Evolutionary conservation across 345 rosid genomes (phyloP).

Genomic region (Crucihimalaya himalaica): DNA sequence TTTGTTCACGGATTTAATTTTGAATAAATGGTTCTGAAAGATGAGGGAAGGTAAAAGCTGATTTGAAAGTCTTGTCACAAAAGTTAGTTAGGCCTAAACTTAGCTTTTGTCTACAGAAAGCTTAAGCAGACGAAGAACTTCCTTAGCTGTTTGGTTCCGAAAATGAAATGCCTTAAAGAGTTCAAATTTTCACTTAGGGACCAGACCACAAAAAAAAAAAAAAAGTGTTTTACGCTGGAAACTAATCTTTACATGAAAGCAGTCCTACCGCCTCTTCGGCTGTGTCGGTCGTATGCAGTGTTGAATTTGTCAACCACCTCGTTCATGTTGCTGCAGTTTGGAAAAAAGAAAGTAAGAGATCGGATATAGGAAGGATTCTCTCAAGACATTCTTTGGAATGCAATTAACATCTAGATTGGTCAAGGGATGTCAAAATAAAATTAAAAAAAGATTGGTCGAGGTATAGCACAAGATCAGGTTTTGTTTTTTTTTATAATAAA

Average conservation of each 20-base stretch:
- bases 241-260: constrained; percentile 56
- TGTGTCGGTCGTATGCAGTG: constrained; percentile 80
- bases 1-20: constrained; percentile 5
- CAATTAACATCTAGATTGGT: background rate
- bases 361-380: background rate
- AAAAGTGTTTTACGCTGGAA: constrained; percentile 16
- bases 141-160: constrained; percentile 22
- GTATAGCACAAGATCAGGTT: background rate
- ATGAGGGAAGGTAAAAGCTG: background rate
- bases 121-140: background rate
- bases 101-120: constrained; percentile 18
- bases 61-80: background rate
- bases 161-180: constrained; percentile 1
- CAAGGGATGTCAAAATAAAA: background rate
- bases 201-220: background rate
- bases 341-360: background rate
- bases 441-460: background rate
- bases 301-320: constrained; percentile 93
- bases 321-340: constrained; percentile 76
- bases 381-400: background rate
- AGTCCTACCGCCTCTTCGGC: constrained; percentile 83
- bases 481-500: too few relatives aligned
- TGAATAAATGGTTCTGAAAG: constrained; percentile 3
- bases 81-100: constrained; percentile 1
- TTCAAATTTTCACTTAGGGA: constrained; percentile 8